Conservation (phyloP, 2,329 filamentous ascomycete genomes). For the Ascomycota sp. region DNA sequence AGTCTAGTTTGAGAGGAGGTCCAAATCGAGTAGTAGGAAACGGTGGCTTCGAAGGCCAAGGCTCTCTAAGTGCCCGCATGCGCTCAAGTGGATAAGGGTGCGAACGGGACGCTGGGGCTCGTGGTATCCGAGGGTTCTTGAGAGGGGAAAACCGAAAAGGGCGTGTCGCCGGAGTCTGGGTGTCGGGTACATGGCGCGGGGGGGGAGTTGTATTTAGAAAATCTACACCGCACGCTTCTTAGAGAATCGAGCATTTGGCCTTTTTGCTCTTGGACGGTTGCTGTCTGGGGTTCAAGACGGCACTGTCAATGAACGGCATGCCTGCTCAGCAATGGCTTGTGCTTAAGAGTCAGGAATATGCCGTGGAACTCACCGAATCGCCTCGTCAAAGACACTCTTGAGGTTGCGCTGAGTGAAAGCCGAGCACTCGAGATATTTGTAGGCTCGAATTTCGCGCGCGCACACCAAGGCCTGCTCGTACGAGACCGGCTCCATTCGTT, state of each 20-base stretch:
- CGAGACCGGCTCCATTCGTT: constrained; percentile 79
- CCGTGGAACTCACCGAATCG: constrained; percentile 55
- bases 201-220: too few relatives aligned
- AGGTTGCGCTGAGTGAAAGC: constrained; percentile 89
- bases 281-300: constrained; percentile 50
- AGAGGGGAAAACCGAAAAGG: background rate
- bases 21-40: background rate
- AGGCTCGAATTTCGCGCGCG: constrained; percentile 83
- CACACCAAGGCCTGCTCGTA: constrained; percentile 81
- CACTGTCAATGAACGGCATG: constrained; percentile 24
- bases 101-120: too few relatives aligned
- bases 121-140: too few relatives aligned
- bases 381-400: constrained; percentile 97
- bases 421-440: constrained; percentile 97
- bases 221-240: too few relatives aligned
- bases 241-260: constrained; percentile 51
- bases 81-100: too few relatives aligned
- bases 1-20: constrained; percentile 1
- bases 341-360: too few relatives aligned
- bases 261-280: constrained; percentile 37
- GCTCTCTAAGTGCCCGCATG: background rate
- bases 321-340: too few relatives aligned
- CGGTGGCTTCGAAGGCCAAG: background rate
- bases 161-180: too few relatives aligned
- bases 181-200: background rate